Evolutionary conservation across 225 moss, liverwort and hornwort genomes (phyloP), one percentile per base, ranked within the genome.

Genomic region (Physcomitrium patens): DNA sequence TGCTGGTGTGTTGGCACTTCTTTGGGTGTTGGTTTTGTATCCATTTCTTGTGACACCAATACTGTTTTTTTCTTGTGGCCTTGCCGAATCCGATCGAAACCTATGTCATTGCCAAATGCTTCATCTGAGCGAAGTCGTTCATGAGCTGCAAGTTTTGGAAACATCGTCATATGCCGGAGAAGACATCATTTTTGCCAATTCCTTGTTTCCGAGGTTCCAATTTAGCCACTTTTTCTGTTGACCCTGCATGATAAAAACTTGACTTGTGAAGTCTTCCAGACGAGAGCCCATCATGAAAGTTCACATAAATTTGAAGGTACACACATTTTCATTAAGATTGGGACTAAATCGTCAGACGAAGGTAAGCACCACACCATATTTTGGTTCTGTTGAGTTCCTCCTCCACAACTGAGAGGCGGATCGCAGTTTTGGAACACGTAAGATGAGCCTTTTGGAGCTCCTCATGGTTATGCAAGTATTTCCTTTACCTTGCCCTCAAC

Each of bases 61-160:
- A 69, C 20, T 9, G 68, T 77, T 16, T 77, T 73, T 20, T 77
- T n/a, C n/a, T 53, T 13, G 67, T 62, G 20, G 50, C 79, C 16
- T 61, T 67, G 10, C 24, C 59, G 14, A 73, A 68, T 70, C 68
- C 77, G 0, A 74, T 74, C 41, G 73, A 73, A 16, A 69, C 69
- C 41, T 77, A 26, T 3, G 77, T 64, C 77, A 82, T 74, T 2
- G 82, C 77, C 9, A 82, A 69, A 10, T 68, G 73, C 59, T 78
- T 74, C 68, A 82, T 82, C 49, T 73, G 69, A 41, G 77, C 78
- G 3, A 82, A 82, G 48, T 78, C 82, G 14, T 78, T 71, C 82
- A 82, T 78, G 69, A 82, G 77, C 77, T 82, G 73, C 55, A 77
- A 82, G 58, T 77, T 81, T 11, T 74, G 77, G 16, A 76, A 82